Evolutionary conservation across 2,329 filamentous ascomycete species (phyloP).

Genomic region (Hymenoscyphus infarciens): DNA sequence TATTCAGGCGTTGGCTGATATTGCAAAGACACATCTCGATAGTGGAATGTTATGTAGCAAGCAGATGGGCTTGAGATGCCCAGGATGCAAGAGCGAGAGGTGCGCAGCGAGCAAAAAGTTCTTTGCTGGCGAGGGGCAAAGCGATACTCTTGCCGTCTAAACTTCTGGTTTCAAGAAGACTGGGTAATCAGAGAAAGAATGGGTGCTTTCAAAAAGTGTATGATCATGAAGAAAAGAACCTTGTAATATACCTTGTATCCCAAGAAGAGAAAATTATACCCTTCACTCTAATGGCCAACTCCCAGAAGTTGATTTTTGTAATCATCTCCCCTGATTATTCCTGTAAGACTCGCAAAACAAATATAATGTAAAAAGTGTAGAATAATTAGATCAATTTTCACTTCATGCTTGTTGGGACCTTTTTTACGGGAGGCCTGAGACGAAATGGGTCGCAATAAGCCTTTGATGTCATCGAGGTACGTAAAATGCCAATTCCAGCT

Average conservation of each 20-base stretch:
- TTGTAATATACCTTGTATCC: neutral
- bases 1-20: conserved; percentile 82
- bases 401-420: too few relatives aligned
- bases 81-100: conserved; percentile 85
- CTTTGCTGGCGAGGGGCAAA: conserved; percentile 40
- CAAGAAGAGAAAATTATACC: neutral
- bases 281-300: neutral
- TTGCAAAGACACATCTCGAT: conserved; percentile 76
- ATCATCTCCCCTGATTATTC: too few relatives aligned
- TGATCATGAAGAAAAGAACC: neutral
- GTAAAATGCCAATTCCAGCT: neutral
- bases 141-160: conserved; percentile 21
- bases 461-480: neutral
- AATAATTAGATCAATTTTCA: too few relatives aligned
- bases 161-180: neutral
- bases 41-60: conserved; percentile 65
- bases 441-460: neutral
- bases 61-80: conserved; percentile 89
- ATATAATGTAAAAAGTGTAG: too few relatives aligned
- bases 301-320: neutral
- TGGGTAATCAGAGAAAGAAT: neutral
- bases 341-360: too few relatives aligned
- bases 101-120: conserved; percentile 76
- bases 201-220: neutral
- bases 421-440: too few relatives aligned